These are phyloP conservation scores for Pichia deserticola DNA, from an alignment of 805 yeast species.

Conservation along the genomic window DNA sequence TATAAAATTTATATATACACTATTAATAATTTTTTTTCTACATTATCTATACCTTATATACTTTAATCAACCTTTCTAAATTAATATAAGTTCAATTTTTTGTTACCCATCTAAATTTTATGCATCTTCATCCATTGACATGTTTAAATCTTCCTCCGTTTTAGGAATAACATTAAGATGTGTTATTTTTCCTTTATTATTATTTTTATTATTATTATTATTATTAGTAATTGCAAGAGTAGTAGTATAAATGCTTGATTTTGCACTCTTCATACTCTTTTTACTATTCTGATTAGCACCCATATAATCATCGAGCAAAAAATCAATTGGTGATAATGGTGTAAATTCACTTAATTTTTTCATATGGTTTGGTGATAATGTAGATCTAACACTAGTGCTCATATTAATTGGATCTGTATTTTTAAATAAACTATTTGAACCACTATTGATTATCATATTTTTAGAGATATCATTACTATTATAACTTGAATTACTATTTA, in stretches of 20 bases:
- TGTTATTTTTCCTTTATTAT: not conserved
- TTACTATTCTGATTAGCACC: not conserved
- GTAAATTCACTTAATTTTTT: slow-evolving; percentile 27
- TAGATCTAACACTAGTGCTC: slow-evolving; percentile 17
- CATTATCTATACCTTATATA: not conserved
- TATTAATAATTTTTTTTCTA: no score
- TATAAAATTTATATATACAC: no score
- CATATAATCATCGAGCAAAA: slow-evolving; percentile 19
- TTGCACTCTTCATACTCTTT: not conserved
- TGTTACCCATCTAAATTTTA: no score
- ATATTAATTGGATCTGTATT: slow-evolving; percentile 4
- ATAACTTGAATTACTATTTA: no score
- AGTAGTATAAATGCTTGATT: not conserved
- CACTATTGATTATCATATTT: not conserved
- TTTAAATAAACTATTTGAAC: not conserved
- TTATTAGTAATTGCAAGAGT: not conserved
- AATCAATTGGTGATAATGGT: slow-evolving; percentile 32
- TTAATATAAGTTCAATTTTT: no score
- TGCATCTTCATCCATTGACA: slow-evolving; percentile 6
- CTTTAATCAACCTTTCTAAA: no score
- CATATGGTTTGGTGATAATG: slow-evolving; percentile 25
- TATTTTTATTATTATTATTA: not conserved
- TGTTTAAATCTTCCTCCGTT: slow-evolving; percentile 1
- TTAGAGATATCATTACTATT: not conserved
- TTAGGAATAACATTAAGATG: not conserved